Conservation (phyloP, 1,139 yeast species). For the Taphrina sp. region DNA sequence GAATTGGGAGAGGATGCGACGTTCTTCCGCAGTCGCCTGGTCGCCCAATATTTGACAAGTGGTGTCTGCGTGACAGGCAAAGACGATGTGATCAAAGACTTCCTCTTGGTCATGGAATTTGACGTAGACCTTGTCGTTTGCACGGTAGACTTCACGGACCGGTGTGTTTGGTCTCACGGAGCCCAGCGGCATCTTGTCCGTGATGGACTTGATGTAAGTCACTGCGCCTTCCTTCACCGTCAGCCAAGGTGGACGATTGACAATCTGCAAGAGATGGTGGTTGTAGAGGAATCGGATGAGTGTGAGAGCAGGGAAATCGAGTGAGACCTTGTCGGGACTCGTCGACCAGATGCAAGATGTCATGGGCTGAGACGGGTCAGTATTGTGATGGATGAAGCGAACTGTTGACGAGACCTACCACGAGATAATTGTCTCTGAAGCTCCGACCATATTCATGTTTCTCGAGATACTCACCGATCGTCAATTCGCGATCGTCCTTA, state of each 20-base stretch:
- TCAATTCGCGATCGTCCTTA: slow-evolving; percentile 5
- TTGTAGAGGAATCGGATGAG: slow-evolving; percentile 29
- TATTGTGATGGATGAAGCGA: neutral
- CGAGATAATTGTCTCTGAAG: slow-evolving; percentile 24
- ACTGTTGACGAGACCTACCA: slow-evolving; percentile 4
- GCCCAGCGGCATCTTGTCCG: slow-evolving; percentile 30
- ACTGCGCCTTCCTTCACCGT: slow-evolving; percentile 26
- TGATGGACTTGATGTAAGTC: slow-evolving; percentile 17
- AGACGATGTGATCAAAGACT: slow-evolving; percentile 27
- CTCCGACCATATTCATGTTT: slow-evolving; percentile 20
- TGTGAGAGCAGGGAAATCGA: slow-evolving; percentile 27
- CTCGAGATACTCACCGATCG: slow-evolving; percentile 24
- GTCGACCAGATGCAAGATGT: slow-evolving; percentile 32
- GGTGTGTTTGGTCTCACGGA: slow-evolving; percentile 20
- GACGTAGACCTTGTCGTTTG: slow-evolving; percentile 22
- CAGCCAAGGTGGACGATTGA: slow-evolving; percentile 31
- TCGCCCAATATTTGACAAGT: slow-evolving; percentile 12
- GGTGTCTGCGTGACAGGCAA: slow-evolving; percentile 30
- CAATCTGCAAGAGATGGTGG: slow-evolving; percentile 25
- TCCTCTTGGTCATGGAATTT: slow-evolving; percentile 26
- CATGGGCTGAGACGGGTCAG: slow-evolving; percentile 15
- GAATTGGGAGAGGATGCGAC: slow-evolving; percentile 9
- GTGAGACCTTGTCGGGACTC: slow-evolving; percentile 27
- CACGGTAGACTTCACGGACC: slow-evolving; percentile 25
- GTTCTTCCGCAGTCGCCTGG: slow-evolving; percentile 21